Evolutionary conservation across 768 basidiomycete genomes (phyloP).

Genomic region (Nidularia sp.): DNA sequence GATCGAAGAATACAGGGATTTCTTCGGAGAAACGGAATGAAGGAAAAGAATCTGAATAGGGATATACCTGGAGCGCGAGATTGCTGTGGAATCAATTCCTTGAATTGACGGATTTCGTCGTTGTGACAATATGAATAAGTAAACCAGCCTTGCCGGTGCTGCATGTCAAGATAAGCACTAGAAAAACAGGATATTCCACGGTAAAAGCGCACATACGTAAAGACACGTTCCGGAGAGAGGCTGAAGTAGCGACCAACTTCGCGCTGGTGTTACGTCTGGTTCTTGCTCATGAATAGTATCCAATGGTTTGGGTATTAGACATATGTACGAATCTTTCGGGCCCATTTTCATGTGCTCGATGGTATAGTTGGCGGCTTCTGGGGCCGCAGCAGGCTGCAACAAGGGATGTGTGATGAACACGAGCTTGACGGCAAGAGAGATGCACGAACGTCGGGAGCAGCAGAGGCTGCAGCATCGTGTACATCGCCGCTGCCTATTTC

Average conservation of each 20-base stretch:
- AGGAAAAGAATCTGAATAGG: constrained; percentile 11
- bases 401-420: constrained; percentile 2
- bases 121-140: constrained; percentile 98
- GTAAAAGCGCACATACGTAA: constrained; percentile 57
- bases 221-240: constrained; percentile 78
- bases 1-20: constrained; percentile 14
- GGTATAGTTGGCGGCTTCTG: constrained; percentile 32
- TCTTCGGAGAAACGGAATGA: constrained; percentile 19
- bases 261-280: constrained; percentile 61
- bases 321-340: constrained; percentile 65
- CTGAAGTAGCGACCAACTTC: constrained; percentile 80
- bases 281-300: constrained; percentile 53
- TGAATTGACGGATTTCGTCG: constrained; percentile 93
- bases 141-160: constrained; percentile 93
- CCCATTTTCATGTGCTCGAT: constrained; percentile 78
- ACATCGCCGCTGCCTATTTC: constrained; percentile 56
- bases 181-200: constrained; percentile 5
- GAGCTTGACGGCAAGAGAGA: constrained; percentile 10
- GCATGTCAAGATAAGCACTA: constrained; percentile 19
- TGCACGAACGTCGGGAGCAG: constrained; percentile 30
- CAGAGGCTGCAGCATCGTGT: constrained; percentile 17
- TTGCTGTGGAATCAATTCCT: constrained; percentile 67
- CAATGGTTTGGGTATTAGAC: constrained; percentile 68
- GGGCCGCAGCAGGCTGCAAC: constrained; percentile 12
- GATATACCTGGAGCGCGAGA: constrained; percentile 59